Conservation (phyloP, 2,329 filamentous ascomycete genomes). For the Trichoderma sp. region DNA sequence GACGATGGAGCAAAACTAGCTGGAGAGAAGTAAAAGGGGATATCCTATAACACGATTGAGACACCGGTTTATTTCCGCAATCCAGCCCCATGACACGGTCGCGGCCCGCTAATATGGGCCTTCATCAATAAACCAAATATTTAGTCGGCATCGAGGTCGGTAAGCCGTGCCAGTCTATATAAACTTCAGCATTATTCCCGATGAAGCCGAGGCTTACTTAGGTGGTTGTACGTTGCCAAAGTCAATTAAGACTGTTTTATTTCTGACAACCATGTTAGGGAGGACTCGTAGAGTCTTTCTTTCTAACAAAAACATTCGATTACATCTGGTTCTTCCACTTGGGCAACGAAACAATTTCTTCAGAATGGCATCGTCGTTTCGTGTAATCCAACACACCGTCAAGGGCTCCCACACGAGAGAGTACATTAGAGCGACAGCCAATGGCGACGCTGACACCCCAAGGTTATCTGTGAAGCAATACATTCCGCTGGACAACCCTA, state of each 20-base stretch:
- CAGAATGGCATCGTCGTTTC: neutral
- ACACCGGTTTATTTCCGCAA: neutral
- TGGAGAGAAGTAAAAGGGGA: neutral
- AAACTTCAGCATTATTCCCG: neutral
- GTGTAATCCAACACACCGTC: neutral
- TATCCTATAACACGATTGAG: neutral
- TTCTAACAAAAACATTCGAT: neutral
- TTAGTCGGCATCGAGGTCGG: neutral
- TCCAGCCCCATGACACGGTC: neutral
- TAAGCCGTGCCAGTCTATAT: neutral
- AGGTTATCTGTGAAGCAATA: neutral
- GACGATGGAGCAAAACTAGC: neutral
- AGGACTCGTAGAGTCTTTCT: neutral
- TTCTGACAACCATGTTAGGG: neutral
- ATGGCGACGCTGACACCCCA: neutral
- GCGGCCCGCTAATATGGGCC: neutral
- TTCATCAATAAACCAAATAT: neutral
- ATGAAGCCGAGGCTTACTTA: neutral
- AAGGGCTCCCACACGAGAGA: neutral
- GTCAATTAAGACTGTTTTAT: neutral
- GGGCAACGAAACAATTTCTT: neutral
- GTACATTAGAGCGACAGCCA: neutral
- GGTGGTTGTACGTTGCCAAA: neutral
- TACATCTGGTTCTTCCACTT: neutral
- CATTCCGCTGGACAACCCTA: neutral